Evolutionary conservation across 306 rosid genomes (phyloP).

Genomic region (Vigna radiata): DNA sequence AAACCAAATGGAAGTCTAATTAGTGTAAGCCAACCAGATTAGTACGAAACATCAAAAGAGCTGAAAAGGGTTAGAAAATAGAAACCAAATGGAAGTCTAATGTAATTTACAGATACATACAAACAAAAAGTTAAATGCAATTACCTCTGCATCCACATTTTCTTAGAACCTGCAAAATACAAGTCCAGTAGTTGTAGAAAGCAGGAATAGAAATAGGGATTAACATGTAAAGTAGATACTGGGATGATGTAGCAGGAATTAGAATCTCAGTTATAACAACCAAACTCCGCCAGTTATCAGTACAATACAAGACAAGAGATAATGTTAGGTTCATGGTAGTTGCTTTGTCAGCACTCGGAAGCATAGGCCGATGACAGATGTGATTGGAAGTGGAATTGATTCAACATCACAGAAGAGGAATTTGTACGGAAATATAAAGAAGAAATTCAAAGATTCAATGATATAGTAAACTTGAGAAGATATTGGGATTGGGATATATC

Average conservation of each 20-base stretch:
- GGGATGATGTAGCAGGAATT: background rate
- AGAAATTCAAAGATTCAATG: constrained; percentile 17
- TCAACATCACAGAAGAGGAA: background rate
- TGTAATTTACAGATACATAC: background rate
- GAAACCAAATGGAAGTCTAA: constrained; percentile 3
- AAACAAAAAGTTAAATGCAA: background rate
- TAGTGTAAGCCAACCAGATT: too few species aligned
- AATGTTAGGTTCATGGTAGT: background rate
- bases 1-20: too few species aligned
- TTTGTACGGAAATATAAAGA: background rate
- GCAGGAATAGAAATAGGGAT: background rate
- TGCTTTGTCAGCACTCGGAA: constrained; percentile 6
- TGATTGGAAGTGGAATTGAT: background rate
- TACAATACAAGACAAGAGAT: background rate
- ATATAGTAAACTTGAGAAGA: constrained; percentile 19
- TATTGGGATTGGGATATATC: background rate
- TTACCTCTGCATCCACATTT: background rate
- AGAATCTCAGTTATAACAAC: constrained; percentile 5
- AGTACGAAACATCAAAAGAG: background rate
- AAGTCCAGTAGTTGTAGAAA: constrained; percentile 4
- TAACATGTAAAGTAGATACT: background rate
- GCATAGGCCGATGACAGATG: background rate
- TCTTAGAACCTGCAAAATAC: constrained; percentile 7
- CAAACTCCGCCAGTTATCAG: background rate
- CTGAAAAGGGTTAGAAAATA: background rate